Evolutionary conservation across 2,329 filamentous ascomycete species (phyloP), one percentile per base, ranked within the genome.

Genomic region (Penicillium brevicompactum): DNA sequence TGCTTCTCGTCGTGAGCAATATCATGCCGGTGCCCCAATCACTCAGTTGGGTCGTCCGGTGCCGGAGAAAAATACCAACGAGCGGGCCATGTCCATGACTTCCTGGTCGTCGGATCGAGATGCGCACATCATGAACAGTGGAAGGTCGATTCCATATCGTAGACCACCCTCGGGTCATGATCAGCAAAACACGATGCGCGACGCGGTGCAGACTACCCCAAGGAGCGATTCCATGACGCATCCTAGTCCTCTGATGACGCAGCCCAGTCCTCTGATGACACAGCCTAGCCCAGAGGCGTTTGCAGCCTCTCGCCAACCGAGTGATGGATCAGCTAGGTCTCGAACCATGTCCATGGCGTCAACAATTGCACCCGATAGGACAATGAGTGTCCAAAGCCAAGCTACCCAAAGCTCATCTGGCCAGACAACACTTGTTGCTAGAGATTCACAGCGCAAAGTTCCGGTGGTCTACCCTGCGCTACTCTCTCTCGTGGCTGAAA

Each of bases 1-100:
- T 69, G 84, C 88, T 42, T 92, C 92, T 68, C 87, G 92, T 51
- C 89, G 92, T 63, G 86, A 89, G 56, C 88, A 87, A 30, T 93
- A 91, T 69, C 85, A 87, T 54, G 60, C 73, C 41, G 65, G 78
- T 77, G 60, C 80, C 61, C 87, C 91, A 58, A 96, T 91, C 46
- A 99, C 94, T 2, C 91, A 92, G 8, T 92, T 97, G 72, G 94
- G 94, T 31, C 85, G 94, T 57, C 82, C 94, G 34, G 92, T 99
- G 8, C 94, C 94, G 1, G 92, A 97, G 70, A 87, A 93, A 51
- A 89, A 92, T 58, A 91, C 95, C 53, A 93, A 97, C 67, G 93
- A 97, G 74, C 86, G 94, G 55, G 87, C 94, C 60, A 97, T 97
- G 94, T 96, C 93, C 44, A 88, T 99, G 88, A 94, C 89, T 5